Conservation (phyloP, 164 flowering plant species). For the Stephania cephalantha region DNA sequence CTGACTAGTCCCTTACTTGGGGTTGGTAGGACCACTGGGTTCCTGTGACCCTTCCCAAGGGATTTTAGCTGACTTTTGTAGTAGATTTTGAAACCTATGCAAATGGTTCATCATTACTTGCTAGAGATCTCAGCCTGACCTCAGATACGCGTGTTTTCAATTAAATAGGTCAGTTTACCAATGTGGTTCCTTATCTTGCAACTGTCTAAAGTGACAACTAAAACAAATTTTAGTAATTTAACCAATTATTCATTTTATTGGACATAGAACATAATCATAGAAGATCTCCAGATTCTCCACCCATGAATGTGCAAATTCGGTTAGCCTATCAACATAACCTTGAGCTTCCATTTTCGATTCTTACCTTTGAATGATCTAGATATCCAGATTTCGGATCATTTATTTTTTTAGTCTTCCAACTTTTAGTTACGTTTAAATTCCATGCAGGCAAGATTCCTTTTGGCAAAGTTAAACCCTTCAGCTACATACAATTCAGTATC, state of each 20-base stretch:
- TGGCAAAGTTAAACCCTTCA: conserved; percentile 91
- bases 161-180: background rate
- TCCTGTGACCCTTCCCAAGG: too few relatives aligned
- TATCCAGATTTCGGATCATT: background rate
- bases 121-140: background rate
- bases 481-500: conserved; percentile 75
- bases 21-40: too few relatives aligned
- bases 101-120: too few relatives aligned
- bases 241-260: background rate
- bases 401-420: background rate
- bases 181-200: background rate
- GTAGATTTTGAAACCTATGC: background rate
- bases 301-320: background rate
- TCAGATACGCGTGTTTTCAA: background rate
- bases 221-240: background rate
- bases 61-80: background rate
- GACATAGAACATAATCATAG: background rate
- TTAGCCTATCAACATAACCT: background rate
- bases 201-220: background rate
- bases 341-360: background rate
- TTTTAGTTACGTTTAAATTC: background rate
- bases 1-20: too few relatives aligned
- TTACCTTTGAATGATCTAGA: background rate
- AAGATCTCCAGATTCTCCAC: background rate
- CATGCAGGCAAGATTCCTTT: conserved; percentile 75